phyloP scores from a whole-genome alignment of 192 early-diverging fungal species.

The Coemansia sp. region DNA sequence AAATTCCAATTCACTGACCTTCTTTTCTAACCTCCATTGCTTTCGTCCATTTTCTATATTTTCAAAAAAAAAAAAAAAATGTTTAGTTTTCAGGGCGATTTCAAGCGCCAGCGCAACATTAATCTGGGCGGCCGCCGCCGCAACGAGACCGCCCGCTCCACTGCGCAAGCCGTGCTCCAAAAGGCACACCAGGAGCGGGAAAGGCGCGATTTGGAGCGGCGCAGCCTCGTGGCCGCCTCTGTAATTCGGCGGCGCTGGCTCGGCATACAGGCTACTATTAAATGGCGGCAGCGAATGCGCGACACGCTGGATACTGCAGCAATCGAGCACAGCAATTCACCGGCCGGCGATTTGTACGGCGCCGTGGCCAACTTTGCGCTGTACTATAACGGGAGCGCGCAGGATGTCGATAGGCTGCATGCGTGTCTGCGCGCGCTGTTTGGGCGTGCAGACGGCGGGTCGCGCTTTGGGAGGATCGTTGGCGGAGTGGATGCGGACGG shows the following conservation, averaged over 20 bases:
- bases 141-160: constrained; percentile 57
- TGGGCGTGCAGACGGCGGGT: not conserved
- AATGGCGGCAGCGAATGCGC: constrained; percentile 27
- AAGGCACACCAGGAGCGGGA: constrained; percentile 73
- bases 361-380: constrained; percentile 18
- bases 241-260: constrained; percentile 62
- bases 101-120: constrained; percentile 71
- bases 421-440: constrained; percentile 24
- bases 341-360: not conserved
- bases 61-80: too few species aligned
- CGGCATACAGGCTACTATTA: constrained; percentile 12
- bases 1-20: too few species aligned
- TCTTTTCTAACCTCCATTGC: too few species aligned
- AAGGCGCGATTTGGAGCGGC: constrained; percentile 69
- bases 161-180: constrained; percentile 56
- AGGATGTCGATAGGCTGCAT: constrained; percentile 15
- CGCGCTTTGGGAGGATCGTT: not conserved
- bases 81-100: constrained; percentile 81
- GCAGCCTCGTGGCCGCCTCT: constrained; percentile 52
- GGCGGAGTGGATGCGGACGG: not conserved
- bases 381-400: constrained; percentile 23
- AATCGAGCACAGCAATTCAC: not conserved
- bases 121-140: constrained; percentile 77
- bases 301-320: constrained; percentile 14
- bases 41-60: too few species aligned